Base-by-base conservation (phyloP, 768 basidiomycete genomes). In the Pilatotrama ljubarskyi region DNA sequence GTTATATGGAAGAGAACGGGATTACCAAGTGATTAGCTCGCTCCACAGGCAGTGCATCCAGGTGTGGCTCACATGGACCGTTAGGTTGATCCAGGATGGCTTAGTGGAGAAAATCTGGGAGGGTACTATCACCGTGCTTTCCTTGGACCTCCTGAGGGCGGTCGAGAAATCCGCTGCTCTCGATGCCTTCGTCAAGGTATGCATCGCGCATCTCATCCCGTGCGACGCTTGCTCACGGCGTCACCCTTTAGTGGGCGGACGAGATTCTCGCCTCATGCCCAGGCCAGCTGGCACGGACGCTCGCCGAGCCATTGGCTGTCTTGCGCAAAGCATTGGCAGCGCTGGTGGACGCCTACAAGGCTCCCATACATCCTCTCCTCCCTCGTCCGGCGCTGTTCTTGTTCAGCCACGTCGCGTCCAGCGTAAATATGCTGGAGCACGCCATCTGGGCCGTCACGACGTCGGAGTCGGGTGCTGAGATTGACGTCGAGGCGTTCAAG, bases 41-140 rank as follows among this genome's bases (percentile, higher is more conserved):
- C 43, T 46, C 32, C 13, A 44, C 35, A n/a, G 10, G 15, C 32
- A 9, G 18, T 50, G 26, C 9, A 8, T 25, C 4, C 22, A n/a
- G 29, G 6, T 15, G 20, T 5, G 8, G 36, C 50, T 24, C 5
- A 42, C 18, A n/a, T 9, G 13, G 35, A 5, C 25, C 11, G 2
- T n/a, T 55, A 81, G 82, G 37, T 65, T 82, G 14, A 87, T 93
- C 26, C 75, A 85, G 4, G 90, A 92, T 73, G 77, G 78, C 2
- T 68, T 88, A 8, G 91, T 91, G 13, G 91, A 92, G 73, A 88
- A 85, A 65, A 90, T 93, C 41, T 92, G 90, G 90, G 91, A 92
- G 72, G 90, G 88, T 0, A 90, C 89, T 0, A 78, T 80, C 14
- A 82, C 82, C 0, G 87, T 91, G 3, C 79, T 91, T 5, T 78